These are phyloP conservation scores for Cladorrhinum samala DNA, from an alignment of 495 filamentous ascomycete species.

Conservation along the genomic window DNA sequence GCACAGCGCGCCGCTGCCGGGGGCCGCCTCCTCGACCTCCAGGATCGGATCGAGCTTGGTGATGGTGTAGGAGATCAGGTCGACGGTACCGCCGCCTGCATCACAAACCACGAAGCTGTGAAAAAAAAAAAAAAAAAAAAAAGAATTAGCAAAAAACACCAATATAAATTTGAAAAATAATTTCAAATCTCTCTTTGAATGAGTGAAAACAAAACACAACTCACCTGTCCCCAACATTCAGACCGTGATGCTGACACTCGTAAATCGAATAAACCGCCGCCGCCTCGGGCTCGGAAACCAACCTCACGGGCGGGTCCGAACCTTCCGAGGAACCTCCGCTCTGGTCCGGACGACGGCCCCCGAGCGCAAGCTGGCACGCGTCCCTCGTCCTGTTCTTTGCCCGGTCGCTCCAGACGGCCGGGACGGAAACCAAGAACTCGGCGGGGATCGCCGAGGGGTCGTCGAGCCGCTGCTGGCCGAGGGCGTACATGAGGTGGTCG, in stretches of 20 bases:
- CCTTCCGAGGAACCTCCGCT: too few species aligned
- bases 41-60: slow-evolving; percentile 42
- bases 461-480: slow-evolving; percentile 34
- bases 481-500: slow-evolving; percentile 32
- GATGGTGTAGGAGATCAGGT: slow-evolving; percentile 52
- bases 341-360: too few species aligned
- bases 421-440: slow-evolving; percentile 48
- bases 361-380: slow-evolving; percentile 39
- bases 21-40: slow-evolving; percentile 42
- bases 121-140: too few species aligned
- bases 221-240: slow-evolving; percentile 36
- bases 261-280: slow-evolving; percentile 51
- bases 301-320: slow-evolving; percentile 29
- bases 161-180: too few species aligned
- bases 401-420: slow-evolving; percentile 50
- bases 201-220: not conserved
- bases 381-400: slow-evolving; percentile 43
- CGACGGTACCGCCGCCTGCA: slow-evolving; percentile 55
- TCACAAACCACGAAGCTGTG: slow-evolving; percentile 50
- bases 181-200: not conserved
- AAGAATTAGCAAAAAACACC: too few species aligned
- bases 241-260: slow-evolving; percentile 35
- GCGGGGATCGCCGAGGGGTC: slow-evolving; percentile 34
- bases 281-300: slow-evolving; percentile 53
- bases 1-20: slow-evolving; percentile 49